phyloP scores from a whole-genome alignment of 768 basidiomycete species.

The Lentinus tigrinus region DNA sequence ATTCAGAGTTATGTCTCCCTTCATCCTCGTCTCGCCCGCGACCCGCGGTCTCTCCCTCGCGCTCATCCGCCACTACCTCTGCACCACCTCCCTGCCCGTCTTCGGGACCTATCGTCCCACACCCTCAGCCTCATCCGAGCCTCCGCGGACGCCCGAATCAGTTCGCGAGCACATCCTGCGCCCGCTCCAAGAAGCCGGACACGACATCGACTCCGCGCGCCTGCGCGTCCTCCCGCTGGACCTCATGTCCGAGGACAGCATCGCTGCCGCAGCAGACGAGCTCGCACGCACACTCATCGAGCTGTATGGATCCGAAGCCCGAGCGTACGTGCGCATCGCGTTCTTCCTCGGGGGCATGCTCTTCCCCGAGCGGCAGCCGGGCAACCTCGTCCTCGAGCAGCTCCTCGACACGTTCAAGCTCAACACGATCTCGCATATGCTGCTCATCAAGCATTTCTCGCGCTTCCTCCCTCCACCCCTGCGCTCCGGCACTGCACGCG shows the following conservation, averaged over 20 bases:
- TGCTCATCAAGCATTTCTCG: conserved; percentile 62
- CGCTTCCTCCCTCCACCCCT: conserved; percentile 47
- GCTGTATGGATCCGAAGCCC: conserved; percentile 12
- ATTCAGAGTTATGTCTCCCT: conserved; percentile 42
- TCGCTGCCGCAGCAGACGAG: conserved; percentile 44
- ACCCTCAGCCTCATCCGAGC: conserved; percentile 6
- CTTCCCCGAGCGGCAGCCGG: conserved; percentile 52
- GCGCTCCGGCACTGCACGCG: background rate
- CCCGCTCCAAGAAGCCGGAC: conserved; percentile 28
- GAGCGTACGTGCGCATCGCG: conserved; percentile 50
- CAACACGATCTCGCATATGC: conserved; percentile 59
- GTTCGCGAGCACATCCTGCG: conserved; percentile 43
- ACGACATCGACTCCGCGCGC: conserved; percentile 42
- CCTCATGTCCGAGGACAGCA: conserved; percentile 50
- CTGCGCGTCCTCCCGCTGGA: conserved; percentile 50
- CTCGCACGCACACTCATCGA: conserved; percentile 37
- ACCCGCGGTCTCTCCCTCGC: conserved; percentile 57
- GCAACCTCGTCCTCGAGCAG: conserved; percentile 42
- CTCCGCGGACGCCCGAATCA: conserved; percentile 21
- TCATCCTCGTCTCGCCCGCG: conserved; percentile 53
- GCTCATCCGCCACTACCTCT: conserved; percentile 52
- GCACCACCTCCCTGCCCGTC: conserved; percentile 49
- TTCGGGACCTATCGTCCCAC: conserved; percentile 52
- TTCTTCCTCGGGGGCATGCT: conserved; percentile 57
- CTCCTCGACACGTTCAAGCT: conserved; percentile 49